These are phyloP conservation scores for Debaryomyces nepalensis DNA, from an alignment of 1,139 yeast species.

Conservation along the genomic window DNA sequence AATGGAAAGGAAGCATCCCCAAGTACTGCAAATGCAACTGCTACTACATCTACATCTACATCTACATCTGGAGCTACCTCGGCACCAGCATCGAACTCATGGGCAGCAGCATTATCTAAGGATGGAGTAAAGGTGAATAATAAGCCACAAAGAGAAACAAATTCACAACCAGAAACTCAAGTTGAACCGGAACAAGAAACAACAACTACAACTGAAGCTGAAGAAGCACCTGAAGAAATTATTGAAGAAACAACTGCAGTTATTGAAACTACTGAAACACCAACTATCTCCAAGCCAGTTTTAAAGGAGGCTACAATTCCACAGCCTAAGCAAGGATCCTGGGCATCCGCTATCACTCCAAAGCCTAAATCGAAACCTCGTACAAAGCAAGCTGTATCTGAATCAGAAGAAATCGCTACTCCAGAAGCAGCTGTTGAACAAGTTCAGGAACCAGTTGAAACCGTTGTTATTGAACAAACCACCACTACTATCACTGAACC, in stretches of 20 bases:
- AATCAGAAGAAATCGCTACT: conserved; percentile 19
- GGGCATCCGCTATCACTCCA: conserved; percentile 68
- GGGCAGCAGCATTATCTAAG: conserved; percentile 56
- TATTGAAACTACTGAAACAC: conserved; percentile 12
- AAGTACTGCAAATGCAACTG: conserved; percentile 18
- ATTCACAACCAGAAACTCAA: conserved; percentile 18
- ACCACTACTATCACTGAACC: conserved; percentile 18
- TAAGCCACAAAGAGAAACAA: conserved; percentile 22
- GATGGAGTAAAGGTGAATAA: conserved; percentile 41
- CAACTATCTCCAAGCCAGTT: conserved; percentile 26
- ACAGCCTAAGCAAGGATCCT: conserved; percentile 44
- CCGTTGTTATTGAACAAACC: conserved; percentile 15
- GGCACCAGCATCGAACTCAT: conserved; percentile 35
- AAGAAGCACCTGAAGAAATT: conserved; percentile 16
- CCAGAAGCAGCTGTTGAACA: conserved; percentile 17
- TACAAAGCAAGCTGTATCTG: conserved; percentile 22
- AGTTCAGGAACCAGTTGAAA: conserved; percentile 23
- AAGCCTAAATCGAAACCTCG: conserved; percentile 44
- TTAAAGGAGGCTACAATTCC: conserved; percentile 38
- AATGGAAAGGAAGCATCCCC: conserved; percentile 15
- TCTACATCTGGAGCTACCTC: conserved; percentile 23
- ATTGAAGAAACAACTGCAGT: conserved; percentile 16
- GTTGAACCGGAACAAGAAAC: conserved; percentile 18
- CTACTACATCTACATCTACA: conserved; percentile 25
- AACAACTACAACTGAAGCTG: conserved; percentile 15